phyloP scores from a whole-genome alignment of 2,329 filamentous ascomycete genomes.

The Fusarium sulawesiense region DNA sequence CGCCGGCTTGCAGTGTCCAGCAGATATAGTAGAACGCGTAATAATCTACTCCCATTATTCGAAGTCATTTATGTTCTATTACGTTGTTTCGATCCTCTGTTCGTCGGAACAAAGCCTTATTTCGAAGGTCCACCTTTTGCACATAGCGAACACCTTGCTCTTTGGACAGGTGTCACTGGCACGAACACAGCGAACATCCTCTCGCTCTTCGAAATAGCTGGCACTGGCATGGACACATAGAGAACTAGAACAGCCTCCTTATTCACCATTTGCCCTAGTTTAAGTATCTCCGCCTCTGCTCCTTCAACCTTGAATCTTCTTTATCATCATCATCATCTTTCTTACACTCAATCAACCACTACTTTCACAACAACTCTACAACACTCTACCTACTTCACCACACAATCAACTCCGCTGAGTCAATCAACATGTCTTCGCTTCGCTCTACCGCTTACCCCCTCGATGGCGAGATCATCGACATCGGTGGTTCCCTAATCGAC shows the following conservation, averaged over 20 bases:
- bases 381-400: background rate
- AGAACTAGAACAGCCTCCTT: background rate
- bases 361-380: background rate
- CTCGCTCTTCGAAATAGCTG: background rate
- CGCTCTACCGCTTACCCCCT: background rate
- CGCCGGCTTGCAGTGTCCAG: background rate
- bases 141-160: background rate
- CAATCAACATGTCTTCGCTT: background rate
- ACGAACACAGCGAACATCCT: background rate
- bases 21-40: background rate
- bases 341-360: background rate
- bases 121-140: background rate
- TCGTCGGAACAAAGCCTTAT: background rate
- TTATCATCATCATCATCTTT: background rate
- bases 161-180: background rate
- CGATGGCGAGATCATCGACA: constrained; percentile 31
- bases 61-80: background rate
- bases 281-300: background rate
- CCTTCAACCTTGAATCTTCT: background rate
- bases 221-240: background rate
- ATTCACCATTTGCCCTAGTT: background rate
- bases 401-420: background rate
- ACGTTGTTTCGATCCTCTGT: background rate
- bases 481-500: constrained; percentile 32
- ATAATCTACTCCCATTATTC: background rate